Conservation (phyloP, 2,329 filamentous ascomycete species). For the Mycosphaerella arachidis region DNA sequence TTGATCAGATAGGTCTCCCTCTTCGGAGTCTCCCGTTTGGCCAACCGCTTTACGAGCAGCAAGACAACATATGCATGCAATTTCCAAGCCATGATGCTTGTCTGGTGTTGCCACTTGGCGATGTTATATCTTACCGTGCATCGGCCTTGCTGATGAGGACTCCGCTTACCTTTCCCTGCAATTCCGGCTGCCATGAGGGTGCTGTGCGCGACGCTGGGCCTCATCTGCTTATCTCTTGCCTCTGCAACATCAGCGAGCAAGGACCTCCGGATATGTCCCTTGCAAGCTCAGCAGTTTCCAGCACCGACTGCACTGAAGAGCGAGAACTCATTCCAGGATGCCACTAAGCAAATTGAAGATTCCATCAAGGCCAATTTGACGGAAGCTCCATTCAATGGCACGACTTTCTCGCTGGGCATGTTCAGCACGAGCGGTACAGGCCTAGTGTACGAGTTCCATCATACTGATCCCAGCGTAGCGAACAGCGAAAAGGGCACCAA, state of each 20-base stretch:
- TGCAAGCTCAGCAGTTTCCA: slow-evolving; percentile 21
- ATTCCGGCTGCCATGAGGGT: too few relatives aligned
- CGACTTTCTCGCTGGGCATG: slow-evolving; percentile 18
- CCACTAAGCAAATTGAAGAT: slow-evolving; percentile 11
- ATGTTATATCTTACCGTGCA: too few relatives aligned
- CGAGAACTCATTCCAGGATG: slow-evolving; percentile 12
- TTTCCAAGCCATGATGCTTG: too few relatives aligned
- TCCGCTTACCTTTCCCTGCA: too few relatives aligned
- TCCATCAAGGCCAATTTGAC: slow-evolving; percentile 15
- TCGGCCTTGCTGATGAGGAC: too few relatives aligned
- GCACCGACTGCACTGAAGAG: slow-evolving; percentile 9
- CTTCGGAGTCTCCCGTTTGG: too few relatives aligned
- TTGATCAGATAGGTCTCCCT: too few relatives aligned
- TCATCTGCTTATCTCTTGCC: not conserved
- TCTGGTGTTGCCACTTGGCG: too few relatives aligned
- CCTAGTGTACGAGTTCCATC: slow-evolving; percentile 14
- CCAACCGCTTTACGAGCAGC: too few relatives aligned
- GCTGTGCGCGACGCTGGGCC: too few relatives aligned
- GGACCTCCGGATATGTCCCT: slow-evolving; percentile 13
- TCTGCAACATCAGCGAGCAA: too few relatives aligned
- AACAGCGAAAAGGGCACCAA: slow-evolving; percentile 14
- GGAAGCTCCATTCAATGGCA: slow-evolving; percentile 14
- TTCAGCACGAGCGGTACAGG: slow-evolving; percentile 15
- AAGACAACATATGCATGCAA: too few relatives aligned
- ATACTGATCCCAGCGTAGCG: slow-evolving; percentile 12